Conservation (phyloP, 768 basidiomycete species). For the Mycena chlorophos region DNA sequence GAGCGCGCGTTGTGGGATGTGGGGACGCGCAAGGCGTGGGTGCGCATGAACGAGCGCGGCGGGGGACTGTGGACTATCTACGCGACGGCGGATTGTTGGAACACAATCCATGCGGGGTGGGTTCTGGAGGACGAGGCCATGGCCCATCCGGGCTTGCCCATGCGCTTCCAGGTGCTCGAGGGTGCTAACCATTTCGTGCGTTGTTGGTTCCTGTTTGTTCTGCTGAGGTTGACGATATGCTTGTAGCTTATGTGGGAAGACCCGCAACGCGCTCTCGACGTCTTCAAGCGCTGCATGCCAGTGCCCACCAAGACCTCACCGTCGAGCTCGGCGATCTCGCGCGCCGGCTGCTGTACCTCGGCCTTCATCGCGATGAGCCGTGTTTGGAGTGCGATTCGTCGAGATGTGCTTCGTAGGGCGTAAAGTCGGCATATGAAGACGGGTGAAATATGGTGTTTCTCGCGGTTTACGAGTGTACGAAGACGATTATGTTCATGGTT, state of each 20-base stretch:
- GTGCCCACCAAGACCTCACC: too few relatives aligned
- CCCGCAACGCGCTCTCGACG: constrained; percentile 14
- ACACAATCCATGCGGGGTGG: constrained; percentile 20
- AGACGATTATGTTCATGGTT: too few relatives aligned
- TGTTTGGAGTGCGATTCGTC: too few relatives aligned
- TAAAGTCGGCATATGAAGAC: too few relatives aligned
- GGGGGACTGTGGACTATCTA: constrained; percentile 18
- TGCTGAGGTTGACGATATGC: neutral
- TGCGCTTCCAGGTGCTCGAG: constrained; percentile 17
- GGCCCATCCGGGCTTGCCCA: constrained; percentile 1
- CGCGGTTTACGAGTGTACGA: too few relatives aligned
- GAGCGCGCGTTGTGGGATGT: constrained; percentile 18
- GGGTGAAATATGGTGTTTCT: too few relatives aligned
- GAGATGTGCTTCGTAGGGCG: too few relatives aligned
- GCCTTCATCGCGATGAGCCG: too few relatives aligned
- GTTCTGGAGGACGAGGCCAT: constrained; percentile 21
- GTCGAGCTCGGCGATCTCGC: too few relatives aligned
- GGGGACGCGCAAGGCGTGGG: constrained; percentile 14
- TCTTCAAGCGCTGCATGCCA: constrained; percentile 18
- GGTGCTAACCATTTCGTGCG: constrained; percentile 30
- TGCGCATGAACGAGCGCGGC: neutral
- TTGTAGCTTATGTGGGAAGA: constrained; percentile 23
- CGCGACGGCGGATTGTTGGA: constrained; percentile 15
- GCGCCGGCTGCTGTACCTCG: too few relatives aligned
- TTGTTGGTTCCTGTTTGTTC: neutral